These are phyloP conservation scores for Pelargonium nanum DNA, from an alignment of 345 rosid genomes.

Conservation along the genomic window DNA sequence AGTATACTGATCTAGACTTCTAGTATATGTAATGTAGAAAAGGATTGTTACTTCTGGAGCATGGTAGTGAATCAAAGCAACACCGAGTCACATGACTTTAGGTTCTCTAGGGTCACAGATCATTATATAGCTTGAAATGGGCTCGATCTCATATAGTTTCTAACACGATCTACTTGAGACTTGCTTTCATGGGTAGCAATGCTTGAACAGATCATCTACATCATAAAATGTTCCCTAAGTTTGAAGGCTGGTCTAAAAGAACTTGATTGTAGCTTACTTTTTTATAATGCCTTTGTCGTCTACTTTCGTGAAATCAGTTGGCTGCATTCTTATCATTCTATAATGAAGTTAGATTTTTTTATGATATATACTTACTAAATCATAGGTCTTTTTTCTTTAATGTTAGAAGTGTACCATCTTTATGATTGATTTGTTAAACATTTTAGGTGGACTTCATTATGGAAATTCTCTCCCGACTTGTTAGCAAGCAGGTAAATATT, in stretches of 20 bases:
- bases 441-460: slow-evolving; percentile 78
- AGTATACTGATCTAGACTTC: too few species aligned
- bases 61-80: too few species aligned
- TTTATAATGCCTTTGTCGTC: neutral
- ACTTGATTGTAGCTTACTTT: too few species aligned
- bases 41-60: too few species aligned
- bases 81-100: too few species aligned
- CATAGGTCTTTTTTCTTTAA: neutral
- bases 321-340: too few species aligned
- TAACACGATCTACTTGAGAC: too few species aligned
- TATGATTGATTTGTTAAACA: slow-evolving; percentile 1
- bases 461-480: slow-evolving; percentile 94
- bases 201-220: neutral
- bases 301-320: neutral
- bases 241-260: neutral
- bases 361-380: slow-evolving; percentile 1
- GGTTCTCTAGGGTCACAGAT: too few species aligned
- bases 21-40: too few species aligned
- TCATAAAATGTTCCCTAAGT: neutral
- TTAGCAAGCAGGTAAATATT: slow-evolving; percentile 74
- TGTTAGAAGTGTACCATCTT: neutral
- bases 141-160: too few species aligned
- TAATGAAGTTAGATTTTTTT: neutral
- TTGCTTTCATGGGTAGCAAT: neutral
- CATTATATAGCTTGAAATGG: too few species aligned